A percentile compares a stretch with the other conserved stretches of the same genome.
These are phyloP conservation scores for Monilinia polystroma DNA, from an alignment of 2,329 filamentous ascomycete genomes.

Conservation along the genomic window DNA sequence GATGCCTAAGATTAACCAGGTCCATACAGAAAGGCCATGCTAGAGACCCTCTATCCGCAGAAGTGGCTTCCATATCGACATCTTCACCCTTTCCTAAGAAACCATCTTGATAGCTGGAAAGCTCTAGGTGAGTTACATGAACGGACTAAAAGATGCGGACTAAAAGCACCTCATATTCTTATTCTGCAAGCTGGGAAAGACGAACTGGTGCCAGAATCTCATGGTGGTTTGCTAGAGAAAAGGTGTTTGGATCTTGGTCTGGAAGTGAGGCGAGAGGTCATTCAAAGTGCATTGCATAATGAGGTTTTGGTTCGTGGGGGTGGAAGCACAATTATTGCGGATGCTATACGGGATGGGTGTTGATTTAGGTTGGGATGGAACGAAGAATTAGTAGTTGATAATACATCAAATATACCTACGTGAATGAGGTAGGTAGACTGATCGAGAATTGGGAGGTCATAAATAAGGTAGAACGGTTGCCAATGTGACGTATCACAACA, in stretches of 20 bases:
- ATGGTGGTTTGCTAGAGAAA: constrained; percentile 48
- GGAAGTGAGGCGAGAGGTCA: constrained; percentile 46
- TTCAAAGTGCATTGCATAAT: constrained; percentile 56
- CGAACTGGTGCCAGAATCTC: constrained; percentile 56
- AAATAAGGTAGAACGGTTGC: neutral
- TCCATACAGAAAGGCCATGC: constrained; percentile 55
- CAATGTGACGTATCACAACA: neutral
- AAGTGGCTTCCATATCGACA: constrained; percentile 78
- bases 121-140: constrained; percentile 50
- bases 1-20: neutral
- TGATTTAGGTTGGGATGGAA: no score
- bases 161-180: constrained; percentile 33
- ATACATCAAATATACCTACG: neutral
- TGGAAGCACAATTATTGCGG: constrained; percentile 48
- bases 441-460: neutral
- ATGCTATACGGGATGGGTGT: constrained; percentile 42
- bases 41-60: constrained; percentile 71
- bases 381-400: neutral
- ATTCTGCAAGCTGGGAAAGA: constrained; percentile 58
- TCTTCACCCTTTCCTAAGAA: constrained; percentile 71
- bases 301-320: constrained; percentile 51
- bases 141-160: constrained; percentile 33
- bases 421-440: neutral
- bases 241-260: constrained; percentile 51
- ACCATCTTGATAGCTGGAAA: constrained; percentile 54